phyloP scores from a whole-genome alignment of 305 asterid species.

The Fraxinus paxiana region DNA sequence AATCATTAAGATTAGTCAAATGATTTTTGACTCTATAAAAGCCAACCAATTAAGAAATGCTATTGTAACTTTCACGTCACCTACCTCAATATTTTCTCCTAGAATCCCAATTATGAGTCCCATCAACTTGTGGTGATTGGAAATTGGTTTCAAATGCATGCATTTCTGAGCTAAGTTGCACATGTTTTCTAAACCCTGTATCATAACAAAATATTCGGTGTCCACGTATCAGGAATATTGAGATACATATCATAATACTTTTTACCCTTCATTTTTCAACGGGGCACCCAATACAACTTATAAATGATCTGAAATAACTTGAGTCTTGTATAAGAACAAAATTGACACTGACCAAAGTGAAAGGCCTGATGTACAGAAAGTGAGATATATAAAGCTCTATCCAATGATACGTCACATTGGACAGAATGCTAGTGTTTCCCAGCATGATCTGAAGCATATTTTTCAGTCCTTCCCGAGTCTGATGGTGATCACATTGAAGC shows the following conservation, averaged over 20 bases:
- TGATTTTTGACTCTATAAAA: constrained; percentile 14
- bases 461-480: constrained; percentile 74
- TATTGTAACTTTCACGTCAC: constrained; percentile 8
- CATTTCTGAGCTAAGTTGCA: constrained; percentile 80
- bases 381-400: constrained; percentile 81
- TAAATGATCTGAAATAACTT: not conserved
- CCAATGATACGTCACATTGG: constrained; percentile 76
- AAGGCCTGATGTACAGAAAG: constrained; percentile 84
- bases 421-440: constrained; percentile 69
- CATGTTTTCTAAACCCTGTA: constrained; percentile 90
- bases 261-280: not conserved
- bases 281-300: not conserved
- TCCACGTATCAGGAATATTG: constrained; percentile 8
- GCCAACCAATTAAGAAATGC: constrained; percentile 11
- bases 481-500: constrained; percentile 83
- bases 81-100: constrained; percentile 84
- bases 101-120: constrained; percentile 74
- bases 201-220: constrained; percentile 25
- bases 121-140: constrained; percentile 67
- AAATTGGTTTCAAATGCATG: constrained; percentile 64
- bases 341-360: constrained; percentile 57
- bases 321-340: not conserved
- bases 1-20: constrained; percentile 28
- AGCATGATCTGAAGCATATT: constrained; percentile 81
- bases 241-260: not conserved